Evolutionary conservation across 345 rosid genomes (phyloP).

Genomic region (Limnanthes douglasii): DNA sequence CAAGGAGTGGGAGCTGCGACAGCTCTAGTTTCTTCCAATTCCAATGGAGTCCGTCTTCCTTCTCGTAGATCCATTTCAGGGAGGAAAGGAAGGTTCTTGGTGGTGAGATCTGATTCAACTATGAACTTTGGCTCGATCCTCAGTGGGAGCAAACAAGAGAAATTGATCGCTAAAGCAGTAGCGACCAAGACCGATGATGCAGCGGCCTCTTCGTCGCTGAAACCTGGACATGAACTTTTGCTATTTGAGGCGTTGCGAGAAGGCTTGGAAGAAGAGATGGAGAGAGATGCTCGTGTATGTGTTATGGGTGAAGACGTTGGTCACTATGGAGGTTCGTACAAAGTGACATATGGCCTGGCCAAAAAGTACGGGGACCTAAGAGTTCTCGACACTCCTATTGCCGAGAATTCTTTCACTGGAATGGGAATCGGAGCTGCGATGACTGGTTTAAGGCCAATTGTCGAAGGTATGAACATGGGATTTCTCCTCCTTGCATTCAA

Average conservation of each 20-base stretch:
- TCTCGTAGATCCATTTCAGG: conserved; percentile 40
- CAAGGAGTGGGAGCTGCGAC: conserved; percentile 54
- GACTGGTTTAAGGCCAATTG: conserved; percentile 82
- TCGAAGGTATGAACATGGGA: conserved; percentile 98
- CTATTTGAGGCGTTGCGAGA: conserved; percentile 87
- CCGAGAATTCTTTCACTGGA: conserved; percentile 93
- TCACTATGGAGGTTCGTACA: conserved; percentile 94
- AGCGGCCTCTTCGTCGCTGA: conserved; percentile 34
- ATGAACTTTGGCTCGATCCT: conserved; percentile 18
- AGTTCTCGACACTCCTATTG: conserved; percentile 93
- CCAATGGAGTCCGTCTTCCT: conserved; percentile 23
- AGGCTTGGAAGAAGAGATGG: conserved; percentile 99
- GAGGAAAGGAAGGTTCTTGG: conserved; percentile 25
- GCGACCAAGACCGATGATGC: conserved; percentile 49
- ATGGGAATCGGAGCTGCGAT: conserved; percentile 96
- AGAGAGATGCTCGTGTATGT: conserved; percentile 67
- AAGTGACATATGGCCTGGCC: conserved; percentile 77
- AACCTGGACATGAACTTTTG: conserved; percentile 71
- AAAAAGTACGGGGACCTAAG: conserved; percentile 71
- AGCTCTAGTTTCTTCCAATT: conserved; percentile 26
- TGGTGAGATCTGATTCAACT: conserved; percentile 50
- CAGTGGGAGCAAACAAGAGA: conserved; percentile 22
- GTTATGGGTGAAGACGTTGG: conserved; percentile 99
- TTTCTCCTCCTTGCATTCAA: conserved; percentile 93
- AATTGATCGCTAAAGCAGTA: conserved; percentile 56